Conservation (phyloP, 495 filamentous ascomycete species). For the Aspergillus asperescens region DNA sequence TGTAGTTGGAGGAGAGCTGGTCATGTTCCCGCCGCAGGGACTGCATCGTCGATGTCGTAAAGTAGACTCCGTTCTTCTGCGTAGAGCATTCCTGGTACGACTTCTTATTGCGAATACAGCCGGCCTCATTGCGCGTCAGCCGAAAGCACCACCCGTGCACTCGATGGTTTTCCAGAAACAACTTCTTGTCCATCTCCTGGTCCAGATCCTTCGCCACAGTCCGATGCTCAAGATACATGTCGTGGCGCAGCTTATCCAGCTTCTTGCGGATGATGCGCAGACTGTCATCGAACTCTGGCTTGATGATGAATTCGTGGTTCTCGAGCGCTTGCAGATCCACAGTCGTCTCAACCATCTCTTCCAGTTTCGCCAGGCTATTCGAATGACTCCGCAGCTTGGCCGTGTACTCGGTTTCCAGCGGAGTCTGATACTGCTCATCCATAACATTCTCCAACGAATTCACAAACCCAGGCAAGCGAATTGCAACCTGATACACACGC, state of each 20-base stretch:
- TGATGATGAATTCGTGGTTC: constrained; percentile 98
- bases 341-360: constrained; percentile 98
- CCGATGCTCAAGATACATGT: constrained; percentile 80
- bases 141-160: constrained; percentile 97
- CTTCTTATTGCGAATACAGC: constrained; percentile 85
- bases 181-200: constrained; percentile 94
- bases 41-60: constrained; percentile 85
- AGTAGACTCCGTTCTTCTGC: constrained; percentile 98
- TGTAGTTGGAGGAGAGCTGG: constrained; percentile 91
- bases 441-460: constrained; percentile 86
- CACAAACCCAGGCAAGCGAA: constrained; percentile 85
- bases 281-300: constrained; percentile 93
- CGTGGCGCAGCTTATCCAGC: constrained; percentile 74
- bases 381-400: constrained; percentile 70
- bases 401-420: constrained; percentile 83
- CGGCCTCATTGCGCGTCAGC: constrained; percentile 83
- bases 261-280: constrained; percentile 83
- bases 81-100: constrained; percentile 94
- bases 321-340: constrained; percentile 94
- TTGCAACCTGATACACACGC: constrained; percentile 87
- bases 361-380: constrained; percentile 75
- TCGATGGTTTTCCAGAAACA: constrained; percentile 94
- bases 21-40: constrained; percentile 83
- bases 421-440: constrained; percentile 88
- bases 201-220: constrained; percentile 74